Percentiles rank a stretch among this genome's conserved stretches.
Conservation (phyloP, 2,329 filamentous ascomycete genomes). For the Tolypocladium nubicola region DNA sequence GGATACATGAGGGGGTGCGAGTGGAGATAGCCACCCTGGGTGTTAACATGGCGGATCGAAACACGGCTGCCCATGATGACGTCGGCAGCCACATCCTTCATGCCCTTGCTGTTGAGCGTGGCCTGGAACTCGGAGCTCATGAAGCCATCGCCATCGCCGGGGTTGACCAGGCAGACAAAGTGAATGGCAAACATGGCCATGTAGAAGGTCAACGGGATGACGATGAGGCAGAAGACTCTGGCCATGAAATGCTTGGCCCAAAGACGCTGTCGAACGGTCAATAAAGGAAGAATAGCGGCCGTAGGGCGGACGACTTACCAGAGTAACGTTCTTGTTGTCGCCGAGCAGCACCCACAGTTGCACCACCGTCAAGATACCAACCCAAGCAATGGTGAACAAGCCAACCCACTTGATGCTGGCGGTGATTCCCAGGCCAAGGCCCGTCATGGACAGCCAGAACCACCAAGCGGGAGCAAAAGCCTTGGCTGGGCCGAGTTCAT, state of each 20-base stretch:
- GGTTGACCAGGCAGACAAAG: conserved; percentile 86
- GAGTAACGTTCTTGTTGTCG: conserved; percentile 74
- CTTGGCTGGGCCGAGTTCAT: conserved; percentile 80
- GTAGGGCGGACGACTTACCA: conserved; percentile 36
- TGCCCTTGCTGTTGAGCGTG: conserved; percentile 89
- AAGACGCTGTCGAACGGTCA: conserved; percentile 41
- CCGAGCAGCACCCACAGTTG: conserved; percentile 95
- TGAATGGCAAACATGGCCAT: conserved; percentile 96
- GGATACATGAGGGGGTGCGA: conserved; percentile 98
- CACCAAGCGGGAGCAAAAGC: conserved; percentile 90
- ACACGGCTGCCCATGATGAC: conserved; percentile 82
- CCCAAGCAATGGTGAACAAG: conserved; percentile 97
- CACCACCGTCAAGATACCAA: conserved; percentile 77
- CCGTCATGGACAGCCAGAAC: conserved; percentile 90
- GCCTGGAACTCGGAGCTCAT: conserved; percentile 99
- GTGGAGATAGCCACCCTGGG: conserved; percentile 94
- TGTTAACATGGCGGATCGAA: conserved; percentile 86
- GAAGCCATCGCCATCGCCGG: conserved; percentile 94
- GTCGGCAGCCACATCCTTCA: conserved; percentile 91
- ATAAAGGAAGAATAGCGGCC: neutral
- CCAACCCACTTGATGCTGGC: conserved; percentile 98
- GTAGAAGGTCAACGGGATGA: conserved; percentile 85
- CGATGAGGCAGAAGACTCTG: conserved; percentile 79
- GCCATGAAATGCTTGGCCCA: conserved; percentile 94
- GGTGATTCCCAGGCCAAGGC: conserved; percentile 79